Conservation (phyloP, 805 yeast genomes). For the Torulaspora franciscae region DNA sequence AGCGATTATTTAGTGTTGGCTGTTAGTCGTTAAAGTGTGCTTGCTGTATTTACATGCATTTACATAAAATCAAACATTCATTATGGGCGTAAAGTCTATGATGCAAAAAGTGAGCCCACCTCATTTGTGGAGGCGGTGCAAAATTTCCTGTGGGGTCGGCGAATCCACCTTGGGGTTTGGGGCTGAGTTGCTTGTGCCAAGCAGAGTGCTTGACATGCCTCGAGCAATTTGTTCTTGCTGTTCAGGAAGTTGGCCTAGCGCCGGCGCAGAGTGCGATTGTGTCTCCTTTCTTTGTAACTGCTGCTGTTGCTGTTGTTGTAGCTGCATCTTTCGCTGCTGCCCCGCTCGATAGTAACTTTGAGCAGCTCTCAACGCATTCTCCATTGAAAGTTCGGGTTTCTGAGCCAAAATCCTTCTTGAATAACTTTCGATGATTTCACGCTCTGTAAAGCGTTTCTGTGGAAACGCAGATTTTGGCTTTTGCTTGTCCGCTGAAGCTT, state of each 20-base stretch:
- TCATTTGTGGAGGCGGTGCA: conserved; percentile 35
- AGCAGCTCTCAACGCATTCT: conserved; percentile 34
- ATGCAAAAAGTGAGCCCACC: neutral
- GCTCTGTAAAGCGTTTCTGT: conserved; percentile 25
- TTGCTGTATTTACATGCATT: conserved; percentile 1
- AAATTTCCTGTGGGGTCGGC: conserved; percentile 35
- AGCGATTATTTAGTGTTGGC: neutral
- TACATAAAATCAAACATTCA: neutral
- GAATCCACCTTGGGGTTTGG: conserved; percentile 22
- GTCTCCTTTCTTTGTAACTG: conserved; percentile 35
- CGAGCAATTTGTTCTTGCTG: conserved; percentile 6
- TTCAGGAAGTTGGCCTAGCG: conserved; percentile 3
- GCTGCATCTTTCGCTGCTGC: conserved; percentile 20
- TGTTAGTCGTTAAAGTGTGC: neutral
- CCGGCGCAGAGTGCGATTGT: conserved; percentile 21
- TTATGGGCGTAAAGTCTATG: neutral
- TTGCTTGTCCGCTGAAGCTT: conserved; percentile 13
- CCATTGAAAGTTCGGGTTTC: conserved; percentile 32
- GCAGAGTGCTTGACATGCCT: conserved; percentile 1
- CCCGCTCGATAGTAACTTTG: conserved; percentile 28
- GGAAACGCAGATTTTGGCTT: conserved; percentile 14
- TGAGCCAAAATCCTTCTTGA: conserved; percentile 31
- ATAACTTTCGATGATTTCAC: conserved; percentile 32
- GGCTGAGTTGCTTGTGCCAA: conserved; percentile 4
- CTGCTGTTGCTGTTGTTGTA: conserved; percentile 23